phyloP scores from a whole-genome alignment of 306 rosid species.

The Pachyrhizus erosus region DNA sequence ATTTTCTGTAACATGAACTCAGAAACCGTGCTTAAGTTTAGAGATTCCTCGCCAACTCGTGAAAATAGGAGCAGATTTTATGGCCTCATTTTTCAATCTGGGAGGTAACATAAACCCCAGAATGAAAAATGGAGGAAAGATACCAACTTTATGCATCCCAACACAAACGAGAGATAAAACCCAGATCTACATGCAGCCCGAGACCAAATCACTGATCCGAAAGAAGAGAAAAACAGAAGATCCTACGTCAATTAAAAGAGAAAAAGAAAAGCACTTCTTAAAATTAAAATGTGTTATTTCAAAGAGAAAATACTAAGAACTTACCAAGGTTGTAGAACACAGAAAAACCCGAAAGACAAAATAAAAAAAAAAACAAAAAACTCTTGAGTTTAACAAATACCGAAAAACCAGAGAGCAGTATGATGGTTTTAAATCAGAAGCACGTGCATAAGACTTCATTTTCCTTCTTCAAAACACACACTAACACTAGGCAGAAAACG shows the following conservation, averaged over 20 bases:
- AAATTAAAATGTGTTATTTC: not conserved
- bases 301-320: not conserved
- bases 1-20: not conserved
- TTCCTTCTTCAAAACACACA: slow-evolving; percentile 19
- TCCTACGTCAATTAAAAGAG: not conserved
- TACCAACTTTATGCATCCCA: slow-evolving; percentile 18
- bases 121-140: not conserved
- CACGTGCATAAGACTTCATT: slow-evolving; percentile 24
- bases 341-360: not conserved
- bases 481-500: not conserved
- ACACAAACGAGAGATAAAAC: slow-evolving; percentile 14
- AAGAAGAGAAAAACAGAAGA: not conserved
- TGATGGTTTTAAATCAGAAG: slow-evolving; percentile 1
- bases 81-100: not conserved
- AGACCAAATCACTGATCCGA: slow-evolving; percentile 36
- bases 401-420: slow-evolving; percentile 9
- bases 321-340: not conserved
- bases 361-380: not conserved
- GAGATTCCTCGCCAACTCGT: not conserved
- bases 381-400: not conserved
- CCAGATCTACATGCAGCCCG: slow-evolving; percentile 48
- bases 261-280: not conserved
- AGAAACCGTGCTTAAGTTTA: not conserved
- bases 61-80: not conserved
- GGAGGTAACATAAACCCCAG: not conserved